phyloP scores from a whole-genome alignment of 495 filamentous ascomycete genomes.

The Talaromyces proteolyticus region DNA sequence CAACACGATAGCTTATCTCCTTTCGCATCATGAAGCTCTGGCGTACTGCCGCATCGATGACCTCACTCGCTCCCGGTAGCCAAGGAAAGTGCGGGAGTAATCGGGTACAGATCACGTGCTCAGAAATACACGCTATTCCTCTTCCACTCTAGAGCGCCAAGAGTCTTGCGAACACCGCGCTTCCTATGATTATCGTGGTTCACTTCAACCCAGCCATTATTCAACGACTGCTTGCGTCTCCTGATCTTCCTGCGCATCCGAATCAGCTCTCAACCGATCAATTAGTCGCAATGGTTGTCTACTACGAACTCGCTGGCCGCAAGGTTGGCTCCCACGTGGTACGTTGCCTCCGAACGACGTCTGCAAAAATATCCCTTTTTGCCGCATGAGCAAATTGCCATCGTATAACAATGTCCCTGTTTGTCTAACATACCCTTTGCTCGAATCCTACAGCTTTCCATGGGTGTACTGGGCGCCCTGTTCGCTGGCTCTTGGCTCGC shows the following conservation, averaged over 20 bases:
- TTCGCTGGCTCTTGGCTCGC: slow-evolving; percentile 52
- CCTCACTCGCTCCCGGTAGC: no score
- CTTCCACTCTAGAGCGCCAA: background rate
- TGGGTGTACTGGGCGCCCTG: slow-evolving; percentile 66
- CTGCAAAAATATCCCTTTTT: slow-evolving; percentile 6
- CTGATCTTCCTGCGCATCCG: slow-evolving; percentile 17
- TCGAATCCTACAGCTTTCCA: slow-evolving; percentile 63
- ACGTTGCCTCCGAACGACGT: slow-evolving; percentile 37
- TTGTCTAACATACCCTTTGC: background rate
- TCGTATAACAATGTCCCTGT: background rate
- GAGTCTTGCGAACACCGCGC: no score
- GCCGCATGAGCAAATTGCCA: background rate
- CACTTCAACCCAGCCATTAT: no score
- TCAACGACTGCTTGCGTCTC: no score
- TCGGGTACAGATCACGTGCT: background rate
- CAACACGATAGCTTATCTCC: no score
- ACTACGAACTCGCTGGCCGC: slow-evolving; percentile 81
- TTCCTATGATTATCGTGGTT: no score
- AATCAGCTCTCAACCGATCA: slow-evolving; percentile 29
- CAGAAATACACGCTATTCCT: background rate
- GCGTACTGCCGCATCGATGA: no score
- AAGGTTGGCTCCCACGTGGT: slow-evolving; percentile 93
- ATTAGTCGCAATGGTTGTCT: slow-evolving; percentile 70
- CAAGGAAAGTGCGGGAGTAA: background rate
- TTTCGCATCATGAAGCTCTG: background rate